Conservation (phyloP, 2,329 filamentous ascomycete genomes). For the Stagonosporopsis vannaccii region DNA sequence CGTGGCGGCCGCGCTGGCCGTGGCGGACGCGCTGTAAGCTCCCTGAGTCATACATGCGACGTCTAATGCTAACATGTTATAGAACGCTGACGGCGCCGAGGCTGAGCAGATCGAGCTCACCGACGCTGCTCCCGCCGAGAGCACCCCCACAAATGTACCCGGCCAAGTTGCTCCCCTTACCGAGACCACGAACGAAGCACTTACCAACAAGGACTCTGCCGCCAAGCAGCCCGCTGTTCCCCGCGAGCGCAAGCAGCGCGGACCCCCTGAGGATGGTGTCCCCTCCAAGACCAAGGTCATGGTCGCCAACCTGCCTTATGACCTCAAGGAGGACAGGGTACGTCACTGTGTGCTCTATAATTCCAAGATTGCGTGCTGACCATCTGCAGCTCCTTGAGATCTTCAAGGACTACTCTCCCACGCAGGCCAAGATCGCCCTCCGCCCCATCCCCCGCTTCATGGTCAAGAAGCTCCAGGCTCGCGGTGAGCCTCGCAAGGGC, state of each 20-base stretch:
- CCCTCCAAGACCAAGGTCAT: conserved; percentile 99
- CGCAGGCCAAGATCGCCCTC: conserved; percentile 97
- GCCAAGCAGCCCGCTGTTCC: conserved; percentile 57
- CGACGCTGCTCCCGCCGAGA: conserved; percentile 54
- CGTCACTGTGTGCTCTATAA: conserved; percentile 34
- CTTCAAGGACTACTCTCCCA: conserved; percentile 89
- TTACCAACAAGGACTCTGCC: conserved; percentile 59
- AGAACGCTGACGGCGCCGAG: conserved; percentile 55
- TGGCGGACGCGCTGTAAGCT: conserved; percentile 73
- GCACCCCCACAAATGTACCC: conserved; percentile 59
- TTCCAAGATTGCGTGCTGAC: conserved; percentile 18
- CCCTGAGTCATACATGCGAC: conserved; percentile 20
- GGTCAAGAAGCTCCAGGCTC: conserved; percentile 99
- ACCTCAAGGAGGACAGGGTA: conserved; percentile 97
- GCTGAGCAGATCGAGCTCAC: conserved; percentile 56
- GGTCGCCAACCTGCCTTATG: conserved; percentile 99
- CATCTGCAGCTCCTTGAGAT: conserved; percentile 86
- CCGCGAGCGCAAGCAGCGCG: conserved; percentile 77
- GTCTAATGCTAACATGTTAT: not conserved
- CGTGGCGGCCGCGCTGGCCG: conserved; percentile 67
- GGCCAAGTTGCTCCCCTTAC: conserved; percentile 59
- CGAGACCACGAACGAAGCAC: conserved; percentile 61
- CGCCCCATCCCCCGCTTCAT: conserved; percentile 99
- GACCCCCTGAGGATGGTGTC: conserved; percentile 95
- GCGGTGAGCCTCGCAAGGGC: conserved; percentile 97